Evolutionary conservation across 345 rosid species (phyloP), one percentile per base, ranked within the genome.

Genomic region (Anacardium occidentale): DNA sequence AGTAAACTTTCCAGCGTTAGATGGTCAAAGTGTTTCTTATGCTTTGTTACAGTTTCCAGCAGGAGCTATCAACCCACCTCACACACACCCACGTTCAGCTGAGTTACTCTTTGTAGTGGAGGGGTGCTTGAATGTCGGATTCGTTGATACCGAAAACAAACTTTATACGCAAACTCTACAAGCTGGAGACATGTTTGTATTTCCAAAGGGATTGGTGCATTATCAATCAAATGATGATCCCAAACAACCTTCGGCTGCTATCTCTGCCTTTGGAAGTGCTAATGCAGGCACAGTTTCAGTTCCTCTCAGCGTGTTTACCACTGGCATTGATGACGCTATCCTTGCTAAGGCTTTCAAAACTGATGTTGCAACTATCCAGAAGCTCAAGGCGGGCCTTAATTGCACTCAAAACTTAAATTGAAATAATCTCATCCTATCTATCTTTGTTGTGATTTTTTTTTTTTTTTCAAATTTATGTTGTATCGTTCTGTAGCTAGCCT

Each of bases 301-400:
- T 45, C 73, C 80, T 7, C 2, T 12, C 13, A 26, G 24, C n/a
- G 59, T 68, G 13, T 77, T 72, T 51, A 20, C 53, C n/a, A 34
- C 81, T 2, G 81, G 77, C 18, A 73, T 72, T 47, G 55, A 72
- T 29, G 66, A 63, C 12, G 53, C 15, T 50, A 51, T 68, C 60
- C 71, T 78, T 55, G 71, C 62, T 62, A 78, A 73, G 60, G 73
- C 75, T 22, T 71, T 71, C 71, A 71, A 65, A 68, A 66, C 64
- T 8, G 69, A 52, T 26, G 15, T 64, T 20, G 15, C 56, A 11
- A 45, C 58, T 24, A 55, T 54, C 25, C 21, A 40, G 22, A 37
- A 34, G 40, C 40, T 69, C 51, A 40, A 53, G 48, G 29, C 34
- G 12, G 62, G 60, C 6, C 20, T 29, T 34, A 11, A n/a, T n/a